phyloP scores from a whole-genome alignment of 768 basidiomycete species.

The Mycena chlorophos region DNA sequence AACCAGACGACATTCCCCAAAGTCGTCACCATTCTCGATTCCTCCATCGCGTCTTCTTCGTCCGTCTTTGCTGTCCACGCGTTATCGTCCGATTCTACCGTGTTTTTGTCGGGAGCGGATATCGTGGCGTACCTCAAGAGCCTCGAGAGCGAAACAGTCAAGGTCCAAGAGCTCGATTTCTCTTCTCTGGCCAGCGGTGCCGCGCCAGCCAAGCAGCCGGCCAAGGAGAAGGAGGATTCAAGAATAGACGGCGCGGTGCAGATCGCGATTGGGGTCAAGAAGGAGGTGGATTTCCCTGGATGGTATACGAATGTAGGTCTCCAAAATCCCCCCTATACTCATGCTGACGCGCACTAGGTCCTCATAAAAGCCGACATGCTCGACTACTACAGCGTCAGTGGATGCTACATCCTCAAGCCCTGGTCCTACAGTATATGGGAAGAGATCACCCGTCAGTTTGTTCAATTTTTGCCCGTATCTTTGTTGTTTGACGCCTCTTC shows the following conservation, averaged over 20 bases:
- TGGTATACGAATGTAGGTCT: conserved; percentile 88
- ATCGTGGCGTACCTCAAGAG: conserved; percentile 69
- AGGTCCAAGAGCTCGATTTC: conserved; percentile 77
- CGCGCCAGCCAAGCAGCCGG: conserved; percentile 37
- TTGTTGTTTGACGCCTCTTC: conserved; percentile 8
- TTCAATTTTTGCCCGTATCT: not conserved
- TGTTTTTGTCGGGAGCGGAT: conserved; percentile 80
- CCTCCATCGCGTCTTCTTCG: conserved; percentile 70
- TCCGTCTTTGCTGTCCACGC: conserved; percentile 76
- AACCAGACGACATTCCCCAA: conserved; percentile 64
- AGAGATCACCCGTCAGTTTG: conserved; percentile 77
- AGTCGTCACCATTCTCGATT: conserved; percentile 74
- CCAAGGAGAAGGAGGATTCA: conserved; percentile 69
- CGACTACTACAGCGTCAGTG: conserved; percentile 98
- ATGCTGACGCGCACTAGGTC: conserved; percentile 54
- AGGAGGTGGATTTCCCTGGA: conserved; percentile 89
- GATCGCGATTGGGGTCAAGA: conserved; percentile 93
- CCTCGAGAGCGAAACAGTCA: conserved; percentile 65
- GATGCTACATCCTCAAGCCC: conserved; percentile 97
- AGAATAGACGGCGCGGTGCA: conserved; percentile 88
- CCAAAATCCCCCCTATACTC: not conserved
- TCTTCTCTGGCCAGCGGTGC: conserved; percentile 48
- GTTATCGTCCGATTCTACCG: conserved; percentile 63
- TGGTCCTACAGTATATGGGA: conserved; percentile 99
- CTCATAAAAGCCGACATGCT: conserved; percentile 98